Base-by-base conservation (phyloP, 2,329 filamentous ascomycete species). In the Lecanicillium sp. region DNA sequence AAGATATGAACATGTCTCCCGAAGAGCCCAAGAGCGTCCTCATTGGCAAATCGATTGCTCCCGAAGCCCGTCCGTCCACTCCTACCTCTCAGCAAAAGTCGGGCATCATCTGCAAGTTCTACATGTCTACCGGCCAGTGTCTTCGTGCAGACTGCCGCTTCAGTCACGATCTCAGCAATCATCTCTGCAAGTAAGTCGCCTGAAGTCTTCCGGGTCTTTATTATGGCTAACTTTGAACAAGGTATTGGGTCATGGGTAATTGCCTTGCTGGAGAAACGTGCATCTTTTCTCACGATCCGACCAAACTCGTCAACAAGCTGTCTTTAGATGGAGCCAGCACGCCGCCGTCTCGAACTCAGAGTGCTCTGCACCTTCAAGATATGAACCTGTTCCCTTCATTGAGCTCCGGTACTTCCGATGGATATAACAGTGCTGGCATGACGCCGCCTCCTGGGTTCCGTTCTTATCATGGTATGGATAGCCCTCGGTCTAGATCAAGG, bases 61-160 rank as follows among this genome's bases (percentile, higher is more conserved):
- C 85, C 13, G 79, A 85, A 11, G 73, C 78, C 14, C 76, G 88
- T 27, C 85, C 89, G 13, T 68, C 75, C 8, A 94, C 88, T 1
- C 89, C 90, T 3, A 76, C 78, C 17, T 75, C 78, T 17, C 80
- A 84, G 53, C 74, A 83, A 50, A 90, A 88, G 59, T 87, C 84
- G 46, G 83, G 87, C 18, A 83, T 95, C 29, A 85, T 96, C 30
- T 98, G 92, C 75, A 94, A 95, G 63, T 98, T 96, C 60, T 96
- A 88, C 70, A 70, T 98, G 46, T 90, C 89, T 9, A 94, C 85
- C 7, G 92, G 92, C n/a, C 85, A 92, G 60, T 98, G 92, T 59
- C 79, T 95, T 38, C 80, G 92, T 43, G 90, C 90, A 43, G 92
- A 98, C 61, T 98, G 92, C 60, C 83, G 90, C 42, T 98, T 96